phyloP scores from a whole-genome alignment of 371 early-diverging fungal species.

The Mucor mucedo region DNA sequence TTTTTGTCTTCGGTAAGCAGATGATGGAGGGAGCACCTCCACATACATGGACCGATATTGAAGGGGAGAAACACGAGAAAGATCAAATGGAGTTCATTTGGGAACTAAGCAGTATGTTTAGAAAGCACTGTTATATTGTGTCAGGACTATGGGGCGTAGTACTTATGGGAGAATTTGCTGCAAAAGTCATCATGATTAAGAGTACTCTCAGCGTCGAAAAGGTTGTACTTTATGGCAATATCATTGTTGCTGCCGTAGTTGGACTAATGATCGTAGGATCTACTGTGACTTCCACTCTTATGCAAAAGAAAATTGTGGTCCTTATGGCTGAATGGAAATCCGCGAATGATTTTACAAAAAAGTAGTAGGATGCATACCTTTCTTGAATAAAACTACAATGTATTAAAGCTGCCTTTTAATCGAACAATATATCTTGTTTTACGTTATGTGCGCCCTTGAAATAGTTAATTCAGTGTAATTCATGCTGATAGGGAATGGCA shows the following conservation, averaged over 20 bases:
- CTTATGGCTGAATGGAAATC: slow-evolving; percentile 8
- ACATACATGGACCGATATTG: slow-evolving; percentile 28
- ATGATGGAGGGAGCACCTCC: slow-evolving; percentile 25
- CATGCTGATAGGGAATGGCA: too few species aligned
- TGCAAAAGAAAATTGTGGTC: slow-evolving; percentile 4
- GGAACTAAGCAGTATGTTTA: slow-evolving; percentile 5
- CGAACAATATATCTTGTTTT: too few species aligned
- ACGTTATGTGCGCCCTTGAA: too few species aligned
- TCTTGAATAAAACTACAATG: too few species aligned
- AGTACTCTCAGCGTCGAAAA: slow-evolving; percentile 38
- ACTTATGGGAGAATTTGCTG: slow-evolving; percentile 42
- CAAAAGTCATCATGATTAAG: slow-evolving; percentile 44
- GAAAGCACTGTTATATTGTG: slow-evolving; percentile 24
- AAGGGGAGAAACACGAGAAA: slow-evolving; percentile 27
- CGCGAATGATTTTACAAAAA: slow-evolving; percentile 11
- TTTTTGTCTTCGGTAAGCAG: slow-evolving; percentile 36
- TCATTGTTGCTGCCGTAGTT: slow-evolving; percentile 30
- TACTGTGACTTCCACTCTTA: not conserved
- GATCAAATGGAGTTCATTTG: slow-evolving; percentile 33
- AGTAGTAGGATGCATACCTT: too few species aligned
- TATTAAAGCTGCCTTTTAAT: too few species aligned
- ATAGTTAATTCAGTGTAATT: too few species aligned
- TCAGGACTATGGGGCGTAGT: slow-evolving; percentile 42
- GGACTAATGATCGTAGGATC: slow-evolving; percentile 12
- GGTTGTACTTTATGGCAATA: slow-evolving; percentile 38